phyloP scores from a whole-genome alignment of 2,329 filamentous ascomycete genomes.

The Epichloe coenophiala region DNA sequence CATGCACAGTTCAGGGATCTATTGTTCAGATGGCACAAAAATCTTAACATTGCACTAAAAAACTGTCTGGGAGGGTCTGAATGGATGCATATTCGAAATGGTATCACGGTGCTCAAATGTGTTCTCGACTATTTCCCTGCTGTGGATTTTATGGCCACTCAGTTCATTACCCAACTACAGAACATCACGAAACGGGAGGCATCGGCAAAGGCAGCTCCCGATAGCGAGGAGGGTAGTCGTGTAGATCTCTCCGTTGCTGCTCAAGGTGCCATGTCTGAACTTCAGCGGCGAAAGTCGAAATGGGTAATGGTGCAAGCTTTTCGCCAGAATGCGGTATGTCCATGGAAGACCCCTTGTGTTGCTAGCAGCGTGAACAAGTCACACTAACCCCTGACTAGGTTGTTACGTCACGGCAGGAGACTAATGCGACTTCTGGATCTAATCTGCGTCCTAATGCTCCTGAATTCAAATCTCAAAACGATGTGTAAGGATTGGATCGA shows the following conservation, averaged over 20 bases:
- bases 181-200: conserved; percentile 51
- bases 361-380: neutral
- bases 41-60: conserved; percentile 68
- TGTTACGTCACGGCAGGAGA: conserved; percentile 15
- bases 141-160: conserved; percentile 73
- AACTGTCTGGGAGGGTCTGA: conserved; percentile 69
- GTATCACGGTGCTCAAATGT: conserved; percentile 75
- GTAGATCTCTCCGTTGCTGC: conserved; percentile 66
- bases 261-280: conserved; percentile 54
- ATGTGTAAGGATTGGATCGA: conserved; percentile 21
- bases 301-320: conserved; percentile 70
- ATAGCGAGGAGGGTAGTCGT: conserved; percentile 43
- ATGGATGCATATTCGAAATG: conserved; percentile 97
- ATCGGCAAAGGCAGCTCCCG: conserved; percentile 30
- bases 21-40: conserved; percentile 81
- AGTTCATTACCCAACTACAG: conserved; percentile 49
- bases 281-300: conserved; percentile 51
- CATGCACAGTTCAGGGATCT: conserved; percentile 78
- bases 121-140: conserved; percentile 75
- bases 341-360: neutral
- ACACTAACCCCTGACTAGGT: conserved; percentile 11
- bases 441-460: conserved; percentile 44
- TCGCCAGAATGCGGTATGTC: conserved; percentile 45
- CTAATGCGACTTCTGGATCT: conserved; percentile 18
- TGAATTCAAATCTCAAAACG: conserved; percentile 46